Base-by-base conservation (phyloP, 139 green algal species). In the Zygnema cylindricum region DNA sequence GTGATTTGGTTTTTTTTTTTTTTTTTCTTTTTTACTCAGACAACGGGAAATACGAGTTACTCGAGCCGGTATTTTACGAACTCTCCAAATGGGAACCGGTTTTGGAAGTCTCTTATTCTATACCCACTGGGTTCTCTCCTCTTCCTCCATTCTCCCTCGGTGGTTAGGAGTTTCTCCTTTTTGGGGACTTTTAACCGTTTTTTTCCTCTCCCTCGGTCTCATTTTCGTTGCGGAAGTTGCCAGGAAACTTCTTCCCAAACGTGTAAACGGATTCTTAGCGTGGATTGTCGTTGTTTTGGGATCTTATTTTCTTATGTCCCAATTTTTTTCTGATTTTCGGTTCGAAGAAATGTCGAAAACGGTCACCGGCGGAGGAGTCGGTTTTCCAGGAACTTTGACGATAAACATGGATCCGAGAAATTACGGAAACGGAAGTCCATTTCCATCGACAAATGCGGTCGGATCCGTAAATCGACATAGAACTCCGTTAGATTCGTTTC, bases 41-140 rank as follows among this genome's bases (percentile, higher is more conserved):
- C 41, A 84, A 55, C 77, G 77, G 2, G 21, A 57, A 49, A 2
- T 43, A 16, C 69, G 41, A 16, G 88, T 77, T 49, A 71, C 78
- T 22, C 39, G 39, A 33, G n/a, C 73, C 2, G 85, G 78, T 49
- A 83, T 33, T 38, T 0, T 82, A 40, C 79, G 78, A 25, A 82
- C 42, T 11, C 75, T 55, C 33, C 86, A 91, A 55, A 90, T 90
- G 40, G 86, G 43, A 11, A 42, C 69, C 35, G 81, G 86, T 38
- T 82, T 90, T 1, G 86, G 86, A 38, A 84, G 79, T 42, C 81
- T 91, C 30, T 11, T 91, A 7, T 91, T 91, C 69, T 32, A 89
- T 42, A 75, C 23, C 55, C 86, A 91, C 55, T 91, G 71, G 69
- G 40, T 90, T 33, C 79, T 91, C 39, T 55, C 81, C 38, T 69